These are phyloP conservation scores for Botryobasidium botryosum DNA, from an alignment of 768 basidiomycete species.

Conservation along the genomic window DNA sequence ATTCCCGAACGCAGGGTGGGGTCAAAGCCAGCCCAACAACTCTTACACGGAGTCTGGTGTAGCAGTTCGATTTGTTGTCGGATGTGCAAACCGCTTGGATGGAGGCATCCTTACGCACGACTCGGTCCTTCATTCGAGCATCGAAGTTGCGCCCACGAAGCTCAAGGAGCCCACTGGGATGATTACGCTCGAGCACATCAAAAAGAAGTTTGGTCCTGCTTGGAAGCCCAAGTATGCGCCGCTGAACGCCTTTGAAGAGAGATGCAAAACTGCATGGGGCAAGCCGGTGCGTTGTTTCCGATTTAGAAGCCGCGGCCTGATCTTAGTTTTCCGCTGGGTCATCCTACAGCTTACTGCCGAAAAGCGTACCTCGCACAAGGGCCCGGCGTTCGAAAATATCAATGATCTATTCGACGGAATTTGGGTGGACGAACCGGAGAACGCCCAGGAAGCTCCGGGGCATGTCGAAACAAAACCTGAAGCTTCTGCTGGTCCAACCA, in stretches of 20 bases:
- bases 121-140: background rate
- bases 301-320: no score
- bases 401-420: no score
- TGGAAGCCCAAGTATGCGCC: background rate
- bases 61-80: background rate
- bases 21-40: background rate
- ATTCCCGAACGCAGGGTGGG: background rate
- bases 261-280: background rate
- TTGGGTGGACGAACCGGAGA: no score
- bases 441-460: no score
- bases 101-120: background rate
- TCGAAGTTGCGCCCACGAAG: background rate
- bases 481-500: no score
- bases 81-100: background rate
- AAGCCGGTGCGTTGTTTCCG: background rate
- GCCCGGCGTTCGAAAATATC: no score
- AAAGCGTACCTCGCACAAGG: no score
- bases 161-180: background rate
- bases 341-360: no score
- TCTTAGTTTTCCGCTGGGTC: no score
- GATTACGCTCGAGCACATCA: background rate
- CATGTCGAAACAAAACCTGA: no score
- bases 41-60: background rate
- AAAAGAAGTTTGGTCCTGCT: background rate
- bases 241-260: background rate